Conservation (phyloP, 495 filamentous ascomycete genomes). For the Podospora pseudocomata region DNA sequence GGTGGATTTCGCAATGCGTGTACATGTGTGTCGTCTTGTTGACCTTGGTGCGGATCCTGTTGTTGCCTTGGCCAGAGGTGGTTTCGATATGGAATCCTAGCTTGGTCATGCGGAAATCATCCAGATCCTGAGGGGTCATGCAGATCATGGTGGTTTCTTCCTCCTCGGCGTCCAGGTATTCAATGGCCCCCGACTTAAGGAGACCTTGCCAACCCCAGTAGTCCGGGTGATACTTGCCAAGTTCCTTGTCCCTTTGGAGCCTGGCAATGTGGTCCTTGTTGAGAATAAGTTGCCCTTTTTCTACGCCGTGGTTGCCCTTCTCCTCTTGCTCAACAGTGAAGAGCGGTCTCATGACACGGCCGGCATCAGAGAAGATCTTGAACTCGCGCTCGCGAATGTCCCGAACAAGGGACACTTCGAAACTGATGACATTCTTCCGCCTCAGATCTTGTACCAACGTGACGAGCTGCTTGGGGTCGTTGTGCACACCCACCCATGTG, state of each 20-base stretch:
- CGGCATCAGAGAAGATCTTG: conserved; percentile 97
- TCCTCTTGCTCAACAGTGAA: conserved; percentile 74
- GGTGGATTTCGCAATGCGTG: conserved; percentile 99
- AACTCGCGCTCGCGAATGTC: conserved; percentile 97
- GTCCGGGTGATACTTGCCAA: conserved; percentile 55
- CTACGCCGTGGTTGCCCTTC: conserved; percentile 62
- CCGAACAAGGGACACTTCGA: conserved; percentile 87
- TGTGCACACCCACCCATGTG: conserved; percentile 91
- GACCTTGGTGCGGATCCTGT: conserved; percentile 77
- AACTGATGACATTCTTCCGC: conserved; percentile 69
- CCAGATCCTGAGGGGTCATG: conserved; percentile 95
- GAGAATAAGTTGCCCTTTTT: conserved; percentile 72
- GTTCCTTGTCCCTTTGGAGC: conserved; percentile 50
- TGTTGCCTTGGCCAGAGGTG: conserved; percentile 49
- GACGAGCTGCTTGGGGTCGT: conserved; percentile 77
- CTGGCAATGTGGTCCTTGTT: conserved; percentile 78
- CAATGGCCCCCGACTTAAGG: conserved; percentile 74
- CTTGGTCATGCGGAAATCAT: conserved; percentile 54
- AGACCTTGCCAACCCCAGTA: conserved; percentile 87
- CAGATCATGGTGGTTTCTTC: conserved; percentile 98
- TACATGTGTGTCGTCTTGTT: conserved; percentile 81
- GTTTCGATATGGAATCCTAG: conserved; percentile 51
- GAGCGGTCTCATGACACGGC: conserved; percentile 86
- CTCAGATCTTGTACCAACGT: conserved; percentile 72
- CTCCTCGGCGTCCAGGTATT: conserved; percentile 96